phyloP scores from a whole-genome alignment of 768 basidiomycete species.

The Tylopilus sp. region DNA sequence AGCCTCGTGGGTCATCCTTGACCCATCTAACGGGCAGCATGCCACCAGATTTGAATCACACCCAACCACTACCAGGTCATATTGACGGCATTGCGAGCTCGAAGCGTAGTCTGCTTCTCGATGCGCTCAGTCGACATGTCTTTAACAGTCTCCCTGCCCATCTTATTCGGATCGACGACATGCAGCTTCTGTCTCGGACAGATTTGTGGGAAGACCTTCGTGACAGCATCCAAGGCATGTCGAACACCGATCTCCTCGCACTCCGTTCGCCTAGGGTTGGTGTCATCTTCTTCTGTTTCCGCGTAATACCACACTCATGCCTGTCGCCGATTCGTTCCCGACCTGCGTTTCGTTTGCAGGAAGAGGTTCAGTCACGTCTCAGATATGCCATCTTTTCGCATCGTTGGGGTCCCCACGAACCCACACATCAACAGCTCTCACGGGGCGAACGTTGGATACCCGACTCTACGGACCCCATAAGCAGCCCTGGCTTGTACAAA shows the following conservation, averaged over 20 bases:
- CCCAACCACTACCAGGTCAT: no score
- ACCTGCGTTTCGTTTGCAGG: neutral
- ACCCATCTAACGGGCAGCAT: neutral
- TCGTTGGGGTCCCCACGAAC: constrained; percentile 12
- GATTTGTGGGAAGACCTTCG: constrained; percentile 13
- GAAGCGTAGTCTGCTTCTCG: constrained; percentile 8
- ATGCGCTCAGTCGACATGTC: constrained; percentile 8
- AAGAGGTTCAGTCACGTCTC: constrained; percentile 1
- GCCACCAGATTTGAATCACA: no score
- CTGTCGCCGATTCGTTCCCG: neutral
- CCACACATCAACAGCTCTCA: constrained; percentile 1
- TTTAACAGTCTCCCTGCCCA: constrained; percentile 16
- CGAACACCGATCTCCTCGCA: constrained; percentile 2
- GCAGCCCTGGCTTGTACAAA: constrained; percentile 1
- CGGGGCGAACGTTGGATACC: neutral
- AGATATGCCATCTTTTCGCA: constrained; percentile 15
- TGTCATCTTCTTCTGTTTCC: neutral
- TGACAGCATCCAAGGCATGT: neutral
- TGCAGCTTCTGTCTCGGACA: constrained; percentile 9
- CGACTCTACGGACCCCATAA: neutral
- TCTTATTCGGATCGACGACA: constrained; percentile 9
- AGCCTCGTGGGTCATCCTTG: neutral
- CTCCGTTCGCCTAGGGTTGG: constrained; percentile 8
- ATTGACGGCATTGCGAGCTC: neutral
- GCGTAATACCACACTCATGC: no score